Evolutionary conservation across 2,329 filamentous ascomycete species (phyloP).

Genomic region (Fusarium sarcochroum): DNA sequence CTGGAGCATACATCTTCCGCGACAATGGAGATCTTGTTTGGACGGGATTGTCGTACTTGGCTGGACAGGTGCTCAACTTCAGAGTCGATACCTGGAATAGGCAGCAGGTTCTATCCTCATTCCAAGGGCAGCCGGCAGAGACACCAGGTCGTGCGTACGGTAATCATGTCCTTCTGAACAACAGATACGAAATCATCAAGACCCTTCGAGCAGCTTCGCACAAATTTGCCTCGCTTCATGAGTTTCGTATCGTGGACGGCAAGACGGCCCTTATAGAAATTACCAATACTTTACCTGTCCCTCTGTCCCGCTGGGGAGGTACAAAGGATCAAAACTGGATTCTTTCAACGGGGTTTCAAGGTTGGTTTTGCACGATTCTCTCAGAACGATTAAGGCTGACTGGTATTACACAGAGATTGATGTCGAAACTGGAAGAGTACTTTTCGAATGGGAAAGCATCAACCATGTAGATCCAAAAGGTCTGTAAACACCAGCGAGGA

Average conservation of each 20-base stretch:
- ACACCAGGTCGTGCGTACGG: neutral
- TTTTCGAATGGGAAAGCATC: neutral
- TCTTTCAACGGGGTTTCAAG: neutral
- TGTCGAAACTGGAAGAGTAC: neutral
- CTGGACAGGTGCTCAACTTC: neutral
- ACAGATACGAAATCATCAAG: neutral
- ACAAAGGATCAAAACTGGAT: neutral
- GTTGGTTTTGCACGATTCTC: neutral
- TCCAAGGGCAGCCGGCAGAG: neutral
- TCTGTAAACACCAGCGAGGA: neutral
- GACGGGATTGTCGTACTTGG: neutral
- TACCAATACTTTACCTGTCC: neutral
- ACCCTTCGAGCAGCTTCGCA: neutral
- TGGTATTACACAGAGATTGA: neutral
- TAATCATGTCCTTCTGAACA: neutral
- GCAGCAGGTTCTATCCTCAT: neutral
- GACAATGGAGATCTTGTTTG: neutral
- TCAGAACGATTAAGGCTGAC: neutral
- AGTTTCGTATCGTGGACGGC: neutral
- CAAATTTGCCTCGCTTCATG: neutral
- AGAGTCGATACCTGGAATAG: neutral
- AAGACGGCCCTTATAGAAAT: constrained; percentile 2
- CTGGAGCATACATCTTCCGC: neutral
- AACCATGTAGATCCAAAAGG: neutral
- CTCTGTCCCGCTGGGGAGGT: neutral